A percentile compares a stretch with the other conserved stretches of the same genome.
Conservation (phyloP, 345 rosid genomes). For the Fremontodendron californicum region DNA sequence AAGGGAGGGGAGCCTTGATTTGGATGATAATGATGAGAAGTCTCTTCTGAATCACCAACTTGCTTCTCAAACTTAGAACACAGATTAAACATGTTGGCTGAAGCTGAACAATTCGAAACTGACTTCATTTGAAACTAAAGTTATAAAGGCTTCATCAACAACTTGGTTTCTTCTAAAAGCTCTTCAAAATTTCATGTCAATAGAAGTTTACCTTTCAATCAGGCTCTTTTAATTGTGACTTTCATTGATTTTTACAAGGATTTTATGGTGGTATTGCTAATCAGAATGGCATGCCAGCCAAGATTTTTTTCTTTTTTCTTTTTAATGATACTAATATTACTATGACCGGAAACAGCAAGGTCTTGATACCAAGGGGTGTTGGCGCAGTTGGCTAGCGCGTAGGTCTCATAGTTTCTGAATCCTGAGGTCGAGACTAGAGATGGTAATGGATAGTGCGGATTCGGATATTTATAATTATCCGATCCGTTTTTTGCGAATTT, state of each 20-base stretch:
- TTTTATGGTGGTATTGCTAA: too few relatives aligned
- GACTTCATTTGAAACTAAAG: not conserved
- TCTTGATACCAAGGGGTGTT: constrained; percentile 75
- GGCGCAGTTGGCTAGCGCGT: constrained; percentile 99
- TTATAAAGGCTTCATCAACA: not conserved
- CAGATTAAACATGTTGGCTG: not conserved
- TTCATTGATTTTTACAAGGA: too few relatives aligned
- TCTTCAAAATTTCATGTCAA: not conserved
- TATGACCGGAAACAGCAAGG: too few relatives aligned
- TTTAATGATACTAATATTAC: too few relatives aligned
- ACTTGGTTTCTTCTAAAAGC: not conserved
- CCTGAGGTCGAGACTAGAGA: too few relatives aligned
- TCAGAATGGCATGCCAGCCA: too few relatives aligned
- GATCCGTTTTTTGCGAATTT: too few relatives aligned
- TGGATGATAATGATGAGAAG: constrained; percentile 37
- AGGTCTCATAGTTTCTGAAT: constrained; percentile 88
- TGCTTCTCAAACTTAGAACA: constrained; percentile 7
- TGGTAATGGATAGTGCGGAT: too few relatives aligned
- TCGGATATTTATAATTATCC: too few relatives aligned
- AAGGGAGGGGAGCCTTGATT: constrained; percentile 21
- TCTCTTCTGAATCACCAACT: constrained; percentile 16
- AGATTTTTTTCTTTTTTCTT: too few relatives aligned
- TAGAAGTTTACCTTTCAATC: not conserved
- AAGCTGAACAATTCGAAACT: not conserved
- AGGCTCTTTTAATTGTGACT: not conserved